Evolutionary conservation across 2,329 filamentous ascomycete species (phyloP).

Genomic region (Exophiala sp.): DNA sequence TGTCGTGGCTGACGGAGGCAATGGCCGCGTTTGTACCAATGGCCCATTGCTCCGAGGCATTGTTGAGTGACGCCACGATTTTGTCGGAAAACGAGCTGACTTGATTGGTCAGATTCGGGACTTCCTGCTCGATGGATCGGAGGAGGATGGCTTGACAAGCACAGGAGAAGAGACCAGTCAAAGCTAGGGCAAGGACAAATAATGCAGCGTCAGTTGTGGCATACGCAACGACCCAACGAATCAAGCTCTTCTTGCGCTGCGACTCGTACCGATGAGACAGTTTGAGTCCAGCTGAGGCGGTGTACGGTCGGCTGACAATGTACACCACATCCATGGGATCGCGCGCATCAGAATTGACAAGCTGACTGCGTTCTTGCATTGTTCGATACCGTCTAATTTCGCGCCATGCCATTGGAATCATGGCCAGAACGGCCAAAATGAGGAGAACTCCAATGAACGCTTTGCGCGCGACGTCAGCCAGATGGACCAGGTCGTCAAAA

Average conservation of each 20-base stretch:
- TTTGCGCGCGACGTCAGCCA: conserved; percentile 66
- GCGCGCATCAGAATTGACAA: conserved; percentile 63
- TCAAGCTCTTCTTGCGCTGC: conserved; percentile 64
- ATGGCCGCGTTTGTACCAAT: conserved; percentile 71
- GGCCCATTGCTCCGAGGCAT: conserved; percentile 74
- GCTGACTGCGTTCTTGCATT: conserved; percentile 65
- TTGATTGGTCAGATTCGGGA: conserved; percentile 69
- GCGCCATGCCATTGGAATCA: conserved; percentile 73
- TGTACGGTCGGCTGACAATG: conserved; percentile 76
- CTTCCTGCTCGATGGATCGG: conserved; percentile 66
- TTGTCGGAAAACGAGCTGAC: conserved; percentile 76
- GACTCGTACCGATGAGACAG: conserved; percentile 52
- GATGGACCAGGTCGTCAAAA: conserved; percentile 67
- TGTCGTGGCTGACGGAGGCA: conserved; percentile 58
- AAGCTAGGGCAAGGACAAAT: conserved; percentile 78
- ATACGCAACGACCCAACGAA: conserved; percentile 82
- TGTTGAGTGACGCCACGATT: conserved; percentile 68
- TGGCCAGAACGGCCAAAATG: conserved; percentile 67
- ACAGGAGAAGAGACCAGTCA: conserved; percentile 79
- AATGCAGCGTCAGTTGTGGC: conserved; percentile 79
- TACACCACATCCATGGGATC: conserved; percentile 88
- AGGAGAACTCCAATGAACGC: conserved; percentile 74
- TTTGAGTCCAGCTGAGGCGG: conserved; percentile 68
- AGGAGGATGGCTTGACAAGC: conserved; percentile 80
- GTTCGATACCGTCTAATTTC: conserved; percentile 74